These are phyloP conservation scores for Albatrellus ellisii DNA, from an alignment of 768 basidiomycete species.

Conservation along the genomic window DNA sequence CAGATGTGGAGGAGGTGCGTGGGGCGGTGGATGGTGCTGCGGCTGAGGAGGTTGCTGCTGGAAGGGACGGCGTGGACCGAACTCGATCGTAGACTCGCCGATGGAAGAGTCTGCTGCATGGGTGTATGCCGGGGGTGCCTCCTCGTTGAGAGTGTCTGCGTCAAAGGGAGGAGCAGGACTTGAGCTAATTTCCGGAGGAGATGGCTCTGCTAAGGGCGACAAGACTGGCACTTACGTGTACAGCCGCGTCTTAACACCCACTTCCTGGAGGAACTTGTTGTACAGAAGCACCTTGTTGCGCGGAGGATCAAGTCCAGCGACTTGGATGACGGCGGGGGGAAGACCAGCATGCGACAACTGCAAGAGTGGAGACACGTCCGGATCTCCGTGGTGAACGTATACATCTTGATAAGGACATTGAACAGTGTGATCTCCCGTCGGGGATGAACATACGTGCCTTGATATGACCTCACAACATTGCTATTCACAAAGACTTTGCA, in stretches of 20 bases:
- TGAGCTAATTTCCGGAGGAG: no score
- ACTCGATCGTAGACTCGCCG: slow-evolving; percentile 51
- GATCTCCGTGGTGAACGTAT: background rate
- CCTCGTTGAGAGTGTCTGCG: slow-evolving; percentile 27
- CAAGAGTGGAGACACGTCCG: background rate
- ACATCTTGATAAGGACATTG: background rate
- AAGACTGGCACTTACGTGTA: background rate
- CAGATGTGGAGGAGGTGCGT: slow-evolving; percentile 12
- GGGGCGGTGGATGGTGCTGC: slow-evolving; percentile 10
- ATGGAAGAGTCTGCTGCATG: slow-evolving; percentile 33
- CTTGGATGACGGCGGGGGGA: slow-evolving; percentile 1
- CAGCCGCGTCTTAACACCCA: background rate
- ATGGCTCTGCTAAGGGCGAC: no score
- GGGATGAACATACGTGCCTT: background rate
- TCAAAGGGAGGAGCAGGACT: no score
- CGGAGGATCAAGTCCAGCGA: background rate
- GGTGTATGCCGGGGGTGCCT: slow-evolving; percentile 58
- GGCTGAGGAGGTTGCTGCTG: slow-evolving; percentile 20
- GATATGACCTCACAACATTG: background rate
- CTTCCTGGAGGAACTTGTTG: background rate
- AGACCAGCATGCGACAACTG: background rate
- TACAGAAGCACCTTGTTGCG: slow-evolving; percentile 3
- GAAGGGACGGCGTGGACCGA: slow-evolving; percentile 52
- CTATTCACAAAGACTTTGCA: background rate
- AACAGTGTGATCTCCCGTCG: background rate